phyloP scores from a whole-genome alignment of 257 asterid species.

The Capsicum chinense region DNA sequence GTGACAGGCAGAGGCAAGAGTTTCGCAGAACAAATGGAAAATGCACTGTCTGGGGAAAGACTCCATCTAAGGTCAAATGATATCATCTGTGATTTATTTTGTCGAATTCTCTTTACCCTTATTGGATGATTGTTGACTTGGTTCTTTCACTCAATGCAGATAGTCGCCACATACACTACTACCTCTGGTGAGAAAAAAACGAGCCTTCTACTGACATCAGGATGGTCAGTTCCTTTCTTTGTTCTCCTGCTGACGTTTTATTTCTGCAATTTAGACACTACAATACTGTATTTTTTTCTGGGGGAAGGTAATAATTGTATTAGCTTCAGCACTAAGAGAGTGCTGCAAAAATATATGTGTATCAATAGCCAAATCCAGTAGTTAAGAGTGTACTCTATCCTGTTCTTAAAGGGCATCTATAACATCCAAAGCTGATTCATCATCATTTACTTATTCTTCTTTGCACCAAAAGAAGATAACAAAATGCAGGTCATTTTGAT shows the following conservation, averaged over 20 bases:
- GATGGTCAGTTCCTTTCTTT: conserved; percentile 67
- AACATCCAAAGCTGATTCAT: not conserved
- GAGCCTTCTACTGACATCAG: conserved; percentile 87
- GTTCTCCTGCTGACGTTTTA: not conserved
- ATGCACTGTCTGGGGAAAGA: conserved; percentile 92
- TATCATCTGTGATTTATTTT: conserved; percentile 21
- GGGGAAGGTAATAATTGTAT: not conserved
- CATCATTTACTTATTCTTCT: not conserved
- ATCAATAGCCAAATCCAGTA: not conserved
- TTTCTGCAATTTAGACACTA: not conserved
- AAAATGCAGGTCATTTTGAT: not conserved
- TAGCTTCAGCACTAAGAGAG: not conserved
- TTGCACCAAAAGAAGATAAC: not conserved
- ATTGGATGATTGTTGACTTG: conserved; percentile 1
- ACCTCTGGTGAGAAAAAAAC: conserved; percentile 75
- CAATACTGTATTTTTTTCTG: not conserved
- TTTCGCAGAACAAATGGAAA: conserved; percentile 93
- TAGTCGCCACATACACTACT: conserved; percentile 85
- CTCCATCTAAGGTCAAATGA: conserved; percentile 84
- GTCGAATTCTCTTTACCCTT: not conserved
- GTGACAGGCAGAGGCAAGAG: conserved; percentile 96
- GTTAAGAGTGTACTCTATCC: not conserved
- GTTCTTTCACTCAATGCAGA: conserved; percentile 44
- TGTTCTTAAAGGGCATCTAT: not conserved
- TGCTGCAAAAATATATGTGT: not conserved